Evolutionary conservation across 306 rosid species (phyloP).

Genomic region (Astragalus membranaceus): DNA sequence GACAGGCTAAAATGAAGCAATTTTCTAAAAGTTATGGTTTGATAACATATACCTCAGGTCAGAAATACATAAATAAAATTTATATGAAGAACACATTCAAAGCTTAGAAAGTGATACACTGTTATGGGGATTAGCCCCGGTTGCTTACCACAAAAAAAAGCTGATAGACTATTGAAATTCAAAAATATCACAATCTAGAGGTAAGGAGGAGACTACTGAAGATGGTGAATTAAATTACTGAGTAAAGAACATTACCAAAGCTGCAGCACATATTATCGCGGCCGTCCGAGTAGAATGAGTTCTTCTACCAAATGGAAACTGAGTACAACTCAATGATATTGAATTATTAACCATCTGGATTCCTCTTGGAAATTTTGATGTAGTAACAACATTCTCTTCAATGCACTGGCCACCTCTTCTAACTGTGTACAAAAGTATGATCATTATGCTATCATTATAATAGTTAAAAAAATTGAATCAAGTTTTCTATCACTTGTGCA

Average conservation of each 20-base stretch:
- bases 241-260: conserved; percentile 32
- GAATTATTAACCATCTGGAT: not conserved
- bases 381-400: conserved; percentile 13
- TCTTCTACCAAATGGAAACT: conserved; percentile 16
- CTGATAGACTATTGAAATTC: not conserved
- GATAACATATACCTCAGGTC: not conserved
- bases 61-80: not conserved
- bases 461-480: conserved; percentile 2
- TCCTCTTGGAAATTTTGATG: conserved; percentile 17
- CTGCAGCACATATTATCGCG: conserved; percentile 40
- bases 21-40: not conserved
- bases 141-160: no score
- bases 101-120: not conserved
- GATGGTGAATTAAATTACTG: not conserved
- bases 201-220: not conserved
- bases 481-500: not conserved
- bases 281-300: conserved; percentile 14
- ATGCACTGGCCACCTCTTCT: conserved; percentile 18
- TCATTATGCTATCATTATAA: not conserved
- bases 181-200: not conserved
- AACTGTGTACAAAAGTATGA: conserved; percentile 18
- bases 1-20: not conserved
- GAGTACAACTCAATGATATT: conserved; percentile 1
- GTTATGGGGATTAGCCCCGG: not conserved
- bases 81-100: not conserved